Evolutionary conservation across 495 filamentous ascomycete species (phyloP).

Genomic region (Podospora didyma): DNA sequence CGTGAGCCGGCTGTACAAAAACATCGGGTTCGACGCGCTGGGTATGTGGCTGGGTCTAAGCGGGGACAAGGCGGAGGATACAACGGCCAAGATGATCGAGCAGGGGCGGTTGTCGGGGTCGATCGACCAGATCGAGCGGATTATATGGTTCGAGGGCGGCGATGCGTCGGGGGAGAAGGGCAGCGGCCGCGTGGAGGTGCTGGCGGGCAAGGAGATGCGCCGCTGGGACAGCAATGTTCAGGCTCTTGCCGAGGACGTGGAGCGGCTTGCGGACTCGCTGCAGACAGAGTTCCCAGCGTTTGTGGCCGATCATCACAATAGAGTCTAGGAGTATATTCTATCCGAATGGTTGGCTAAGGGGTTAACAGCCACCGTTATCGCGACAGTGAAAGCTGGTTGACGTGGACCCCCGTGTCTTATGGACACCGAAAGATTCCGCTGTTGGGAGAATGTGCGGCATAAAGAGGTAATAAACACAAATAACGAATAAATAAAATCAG

Average conservation of each 20-base stretch:
- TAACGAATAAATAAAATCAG: neutral
- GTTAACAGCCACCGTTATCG: no score
- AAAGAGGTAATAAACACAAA: neutral
- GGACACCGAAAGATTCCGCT: no score
- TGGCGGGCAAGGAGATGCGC: constrained; percentile 64
- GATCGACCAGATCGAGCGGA: constrained; percentile 90
- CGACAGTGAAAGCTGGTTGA: no score
- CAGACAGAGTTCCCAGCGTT: constrained; percentile 63
- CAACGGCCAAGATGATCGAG: constrained; percentile 92
- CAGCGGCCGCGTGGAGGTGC: constrained; percentile 52
- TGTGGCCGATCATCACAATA: constrained; percentile 23
- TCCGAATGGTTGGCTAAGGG: no score
- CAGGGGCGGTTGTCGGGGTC: constrained; percentile 79
- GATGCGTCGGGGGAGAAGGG: constrained; percentile 63
- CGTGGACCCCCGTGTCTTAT: no score
- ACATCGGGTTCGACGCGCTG: constrained; percentile 77
- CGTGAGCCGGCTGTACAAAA: constrained; percentile 80
- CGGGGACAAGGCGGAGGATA: constrained; percentile 81
- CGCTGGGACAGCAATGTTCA: constrained; percentile 89
- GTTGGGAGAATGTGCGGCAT: no score
- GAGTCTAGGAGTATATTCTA: neutral
- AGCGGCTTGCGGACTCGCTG: constrained; percentile 73
- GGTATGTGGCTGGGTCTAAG: constrained; percentile 73
- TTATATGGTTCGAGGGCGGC: constrained; percentile 77
- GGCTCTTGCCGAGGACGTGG: constrained; percentile 79